A percentile compares a stretch with the other conserved stretches of the same genome.
These are phyloP conservation scores for Liriodendron chinense DNA, from an alignment of 164 flowering plant genomes.

Conservation along the genomic window DNA sequence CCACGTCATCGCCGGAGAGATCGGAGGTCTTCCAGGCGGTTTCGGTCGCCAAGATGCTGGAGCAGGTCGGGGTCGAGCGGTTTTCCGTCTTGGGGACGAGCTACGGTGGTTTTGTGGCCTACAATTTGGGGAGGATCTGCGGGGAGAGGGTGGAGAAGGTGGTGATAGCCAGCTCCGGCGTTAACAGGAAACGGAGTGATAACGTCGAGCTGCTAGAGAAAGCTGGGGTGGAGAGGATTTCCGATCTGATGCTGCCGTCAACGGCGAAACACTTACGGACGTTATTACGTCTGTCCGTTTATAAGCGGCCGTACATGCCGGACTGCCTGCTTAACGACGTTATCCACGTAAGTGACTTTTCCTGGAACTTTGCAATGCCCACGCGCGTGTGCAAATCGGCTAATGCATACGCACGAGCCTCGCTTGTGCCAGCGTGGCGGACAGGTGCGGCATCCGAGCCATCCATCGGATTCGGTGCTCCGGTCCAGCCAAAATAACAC, in stretches of 20 bases:
- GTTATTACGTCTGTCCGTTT: constrained; percentile 30
- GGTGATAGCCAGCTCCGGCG: constrained; percentile 69
- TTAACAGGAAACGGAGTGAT: constrained; percentile 42
- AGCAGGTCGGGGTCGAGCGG: constrained; percentile 37
- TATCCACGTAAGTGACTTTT: constrained; percentile 35
- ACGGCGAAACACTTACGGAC: constrained; percentile 40
- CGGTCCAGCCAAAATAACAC: too few relatives aligned
- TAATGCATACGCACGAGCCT: too few relatives aligned
- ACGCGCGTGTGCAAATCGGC: too few relatives aligned
- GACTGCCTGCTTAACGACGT: constrained; percentile 54
- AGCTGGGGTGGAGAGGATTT: constrained; percentile 35
- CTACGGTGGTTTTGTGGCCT: constrained; percentile 56
- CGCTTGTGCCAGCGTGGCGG: too few relatives aligned
- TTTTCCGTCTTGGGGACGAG: constrained; percentile 29
- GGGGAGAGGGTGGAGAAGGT: constrained; percentile 66
- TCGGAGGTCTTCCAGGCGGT: constrained; percentile 67
- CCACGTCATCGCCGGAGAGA: constrained; percentile 41
- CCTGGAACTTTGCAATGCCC: too few relatives aligned
- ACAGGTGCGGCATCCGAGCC: too few relatives aligned
- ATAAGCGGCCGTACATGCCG: constrained; percentile 31
- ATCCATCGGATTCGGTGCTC: too few relatives aligned
- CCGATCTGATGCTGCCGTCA: constrained; percentile 60
- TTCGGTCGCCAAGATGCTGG: constrained; percentile 45
- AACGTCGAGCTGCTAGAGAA: constrained; percentile 35
- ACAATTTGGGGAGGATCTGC: constrained; percentile 54